Conservation (phyloP, 768 basidiomycete species). For the Russula griseocarnosa region DNA sequence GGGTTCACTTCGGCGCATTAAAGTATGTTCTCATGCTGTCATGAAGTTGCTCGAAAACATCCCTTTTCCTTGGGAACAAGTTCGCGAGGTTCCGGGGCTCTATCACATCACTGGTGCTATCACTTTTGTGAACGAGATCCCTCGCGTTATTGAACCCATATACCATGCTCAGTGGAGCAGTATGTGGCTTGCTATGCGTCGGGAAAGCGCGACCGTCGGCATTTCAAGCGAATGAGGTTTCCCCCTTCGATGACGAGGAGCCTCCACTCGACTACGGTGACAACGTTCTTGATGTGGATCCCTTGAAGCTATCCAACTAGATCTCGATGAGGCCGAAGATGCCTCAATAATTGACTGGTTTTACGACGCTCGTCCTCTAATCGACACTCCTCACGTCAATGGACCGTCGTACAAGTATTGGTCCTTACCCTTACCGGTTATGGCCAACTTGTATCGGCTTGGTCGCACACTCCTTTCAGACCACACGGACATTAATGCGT, state of each 20-base stretch:
- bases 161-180: slow-evolving; percentile 99
- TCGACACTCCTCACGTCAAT: slow-evolving; percentile 88
- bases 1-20: slow-evolving; percentile 96
- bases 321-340: slow-evolving; percentile 91
- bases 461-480: slow-evolving; percentile 93
- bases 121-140: slow-evolving; percentile 98
- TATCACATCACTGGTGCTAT: slow-evolving; percentile 99
- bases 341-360: slow-evolving; percentile 94
- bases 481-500: slow-evolving; percentile 84
- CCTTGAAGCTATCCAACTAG: slow-evolving; percentile 97
- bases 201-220: slow-evolving; percentile 98
- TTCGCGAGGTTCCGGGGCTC: slow-evolving; percentile 95
- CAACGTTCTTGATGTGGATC: slow-evolving; percentile 97
- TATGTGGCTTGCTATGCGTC: slow-evolving; percentile 99
- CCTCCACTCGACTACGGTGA: slow-evolving; percentile 99
- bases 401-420: slow-evolving; percentile 92
- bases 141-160: slow-evolving; percentile 92
- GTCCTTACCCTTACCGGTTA: slow-evolving; percentile 87
- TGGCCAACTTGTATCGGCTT: slow-evolving; percentile 95
- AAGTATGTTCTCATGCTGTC: slow-evolving; percentile 98
- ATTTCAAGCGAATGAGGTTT: slow-evolving; percentile 99
- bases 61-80: slow-evolving; percentile 98
- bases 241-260: slow-evolving; percentile 98
- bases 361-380: slow-evolving; percentile 92
- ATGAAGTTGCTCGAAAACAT: slow-evolving; percentile 99